Base-by-base conservation (phyloP, 2,329 filamentous ascomycete species). In the Diaporthe citriasiana region DNA sequence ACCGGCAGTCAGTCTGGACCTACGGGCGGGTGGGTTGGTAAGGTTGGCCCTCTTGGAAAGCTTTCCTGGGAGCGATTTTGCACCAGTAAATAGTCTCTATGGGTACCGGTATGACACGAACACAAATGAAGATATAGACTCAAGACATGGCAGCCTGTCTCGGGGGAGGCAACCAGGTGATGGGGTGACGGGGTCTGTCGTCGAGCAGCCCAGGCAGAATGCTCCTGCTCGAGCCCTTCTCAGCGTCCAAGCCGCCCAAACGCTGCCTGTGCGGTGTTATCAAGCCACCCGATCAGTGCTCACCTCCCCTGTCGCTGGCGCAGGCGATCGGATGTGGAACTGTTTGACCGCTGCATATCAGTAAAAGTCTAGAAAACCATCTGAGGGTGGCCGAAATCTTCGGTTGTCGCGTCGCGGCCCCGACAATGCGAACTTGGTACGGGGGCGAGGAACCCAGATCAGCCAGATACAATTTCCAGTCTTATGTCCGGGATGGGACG, bases 131-230 rank as follows among this genome's bases (percentile, higher is more conserved):
- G 33, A 38, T 68, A 40, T 35, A 68, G 63, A 68, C 33, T 13
- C 63, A 51, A 53, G 47, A 35, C 63, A 40, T 40, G 30, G 63
- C 63, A n/a, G 22, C 27, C 63, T 68, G 63, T 40, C 63, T 68
- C 38, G 33, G 45, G 12, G 9, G 30, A 25, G 30, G 47, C 19
- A 38, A 25, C 42, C 30, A 50, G 22, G 22, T 22, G 45, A 35
- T 19, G 30, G 40, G 19, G 30, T n/a, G 27, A 17, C 15, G 5
- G 35, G 38, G n/a, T 3, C 13, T n/a, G 25, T 30, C 1, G 12
- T 25, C 27, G 42, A n/a, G 59, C 59, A 65, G 19, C 40, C 45
- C 19, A 47, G 17, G 45, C 45, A 47, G 45, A 47, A n/a, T 47
- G 6, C 25, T 30, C 8, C 59, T 63, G 27, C 19, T 13, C 59